phyloP scores from a whole-genome alignment of 805 yeast genomes.

The Nakazawaea wyomingensis region DNA sequence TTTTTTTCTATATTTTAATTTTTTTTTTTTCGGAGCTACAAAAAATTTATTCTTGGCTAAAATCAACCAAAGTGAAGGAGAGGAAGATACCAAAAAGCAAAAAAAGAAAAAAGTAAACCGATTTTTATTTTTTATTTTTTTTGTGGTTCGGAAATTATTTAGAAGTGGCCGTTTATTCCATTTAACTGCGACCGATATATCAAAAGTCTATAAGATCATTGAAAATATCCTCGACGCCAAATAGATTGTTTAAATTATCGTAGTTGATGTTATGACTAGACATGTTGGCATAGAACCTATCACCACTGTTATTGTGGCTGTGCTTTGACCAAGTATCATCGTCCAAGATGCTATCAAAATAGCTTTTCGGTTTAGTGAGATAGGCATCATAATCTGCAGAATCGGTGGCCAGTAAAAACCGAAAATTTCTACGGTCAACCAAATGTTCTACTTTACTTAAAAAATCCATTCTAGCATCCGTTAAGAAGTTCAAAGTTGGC shows the following conservation, averaged over 20 bases:
- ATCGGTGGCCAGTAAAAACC: constrained; percentile 1
- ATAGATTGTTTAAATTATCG: not conserved
- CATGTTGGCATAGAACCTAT: constrained; percentile 8
- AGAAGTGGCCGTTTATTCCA: not conserved
- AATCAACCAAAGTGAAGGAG: too few relatives aligned
- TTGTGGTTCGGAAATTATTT: not conserved
- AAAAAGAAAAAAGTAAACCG: too few relatives aligned
- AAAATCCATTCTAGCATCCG: not conserved
- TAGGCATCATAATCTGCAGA: constrained; percentile 1
- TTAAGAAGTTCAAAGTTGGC: not conserved
- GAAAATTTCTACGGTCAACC: not conserved
- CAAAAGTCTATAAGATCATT: constrained; percentile 10
- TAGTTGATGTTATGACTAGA: constrained; percentile 10
- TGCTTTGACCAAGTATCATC: constrained; percentile 6
- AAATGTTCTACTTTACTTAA: not conserved
- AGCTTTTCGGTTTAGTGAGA: not conserved
- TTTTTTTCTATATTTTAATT: not conserved
- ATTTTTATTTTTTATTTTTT: too few relatives aligned
- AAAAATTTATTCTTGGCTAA: too few relatives aligned
- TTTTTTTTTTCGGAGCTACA: constrained; percentile 1
- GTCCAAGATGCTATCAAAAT: constrained; percentile 1
- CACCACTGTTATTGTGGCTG: not conserved
- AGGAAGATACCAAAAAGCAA: too few relatives aligned
- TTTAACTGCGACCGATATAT: not conserved
- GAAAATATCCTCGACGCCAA: constrained; percentile 2